Evolutionary conservation across 2,329 filamentous ascomycete species (phyloP).

Genomic region (Pseudogymnoascus sp.): DNA sequence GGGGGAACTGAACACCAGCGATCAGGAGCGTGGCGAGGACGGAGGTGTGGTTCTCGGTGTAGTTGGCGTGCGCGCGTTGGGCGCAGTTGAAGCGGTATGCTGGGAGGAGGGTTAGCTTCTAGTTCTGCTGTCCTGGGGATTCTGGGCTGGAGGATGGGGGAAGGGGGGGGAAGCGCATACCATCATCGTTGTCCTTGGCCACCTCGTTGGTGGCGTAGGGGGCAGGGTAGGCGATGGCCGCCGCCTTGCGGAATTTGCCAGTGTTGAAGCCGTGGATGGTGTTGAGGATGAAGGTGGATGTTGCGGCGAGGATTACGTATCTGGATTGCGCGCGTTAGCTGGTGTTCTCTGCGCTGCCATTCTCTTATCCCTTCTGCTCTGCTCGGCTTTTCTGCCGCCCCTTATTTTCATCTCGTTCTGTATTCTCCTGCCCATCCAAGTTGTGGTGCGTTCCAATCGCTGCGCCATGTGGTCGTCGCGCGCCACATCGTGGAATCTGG

Average conservation of each 20-base stretch:
- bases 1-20: constrained; percentile 50
- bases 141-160: too few relatives aligned
- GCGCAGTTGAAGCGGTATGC: constrained; percentile 58
- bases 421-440: too few relatives aligned
- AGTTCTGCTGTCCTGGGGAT: too few relatives aligned
- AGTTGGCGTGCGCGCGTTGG: constrained; percentile 59
- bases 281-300: constrained; percentile 54
- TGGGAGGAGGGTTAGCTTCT: not conserved
- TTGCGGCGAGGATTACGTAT: constrained; percentile 54
- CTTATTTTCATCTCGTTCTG: too few relatives aligned
- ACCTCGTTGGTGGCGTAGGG: constrained; percentile 50
- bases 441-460: too few relatives aligned
- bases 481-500: not conserved
- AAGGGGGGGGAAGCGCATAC: not conserved
- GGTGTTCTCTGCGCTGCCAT: not conserved
- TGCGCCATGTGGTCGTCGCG: not conserved
- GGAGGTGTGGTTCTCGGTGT: constrained; percentile 53
- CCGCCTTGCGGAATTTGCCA: constrained; percentile 43
- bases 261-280: constrained; percentile 45
- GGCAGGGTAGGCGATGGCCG: constrained; percentile 51
- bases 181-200: constrained; percentile 48
- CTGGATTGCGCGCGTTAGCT: constrained; percentile 33
- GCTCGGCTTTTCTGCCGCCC: too few relatives aligned
- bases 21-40: constrained; percentile 49
- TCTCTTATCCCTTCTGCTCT: too few relatives aligned